A percentile compares a stretch with the other conserved stretches of the same genome.
Conservation (phyloP, 164 flowering plant genomes). For the Warburgia ugandensis region DNA sequence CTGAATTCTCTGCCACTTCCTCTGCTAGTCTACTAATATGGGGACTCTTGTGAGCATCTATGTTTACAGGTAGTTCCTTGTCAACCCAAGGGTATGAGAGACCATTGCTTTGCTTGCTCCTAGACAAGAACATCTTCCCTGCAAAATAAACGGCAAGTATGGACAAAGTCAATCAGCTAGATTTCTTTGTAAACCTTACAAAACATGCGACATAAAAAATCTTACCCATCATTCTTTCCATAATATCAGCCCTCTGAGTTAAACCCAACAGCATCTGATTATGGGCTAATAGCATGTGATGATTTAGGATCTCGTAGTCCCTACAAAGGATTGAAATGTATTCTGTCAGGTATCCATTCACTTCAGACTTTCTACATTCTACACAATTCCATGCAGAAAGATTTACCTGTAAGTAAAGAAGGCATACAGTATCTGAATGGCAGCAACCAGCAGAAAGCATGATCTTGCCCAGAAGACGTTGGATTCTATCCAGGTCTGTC, state of each 20-base stretch:
- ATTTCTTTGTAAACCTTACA: not conserved
- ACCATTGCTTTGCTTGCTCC: constrained; percentile 29
- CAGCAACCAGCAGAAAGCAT: constrained; percentile 28
- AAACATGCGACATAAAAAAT: not conserved
- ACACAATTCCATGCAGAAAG: too few relatives aligned
- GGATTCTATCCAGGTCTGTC: constrained; percentile 37
- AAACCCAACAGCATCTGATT: too few relatives aligned
- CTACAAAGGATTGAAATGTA: constrained; percentile 26
- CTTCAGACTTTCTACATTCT: too few relatives aligned
- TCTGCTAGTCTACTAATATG: constrained; percentile 16
- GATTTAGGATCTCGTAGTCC: constrained; percentile 66
- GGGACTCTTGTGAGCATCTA: constrained; percentile 38
- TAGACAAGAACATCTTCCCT: constrained; percentile 13
- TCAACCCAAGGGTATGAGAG: constrained; percentile 48
- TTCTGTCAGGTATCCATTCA: too few relatives aligned
- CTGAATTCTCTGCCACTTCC: constrained; percentile 22
- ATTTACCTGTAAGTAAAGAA: constrained; percentile 55
- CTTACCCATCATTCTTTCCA: constrained; percentile 23
- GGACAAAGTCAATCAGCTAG: not conserved
- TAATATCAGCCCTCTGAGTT: constrained; percentile 43
- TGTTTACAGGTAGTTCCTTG: constrained; percentile 45
- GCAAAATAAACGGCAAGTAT: not conserved
- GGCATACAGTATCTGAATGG: constrained; percentile 46
- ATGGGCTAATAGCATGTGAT: constrained; percentile 39
- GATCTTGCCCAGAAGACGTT: constrained; percentile 25